These are phyloP conservation scores for Ceratocystiopsis minuta DNA, from an alignment of 2,329 filamentous ascomycete genomes.

Conservation along the genomic window DNA sequence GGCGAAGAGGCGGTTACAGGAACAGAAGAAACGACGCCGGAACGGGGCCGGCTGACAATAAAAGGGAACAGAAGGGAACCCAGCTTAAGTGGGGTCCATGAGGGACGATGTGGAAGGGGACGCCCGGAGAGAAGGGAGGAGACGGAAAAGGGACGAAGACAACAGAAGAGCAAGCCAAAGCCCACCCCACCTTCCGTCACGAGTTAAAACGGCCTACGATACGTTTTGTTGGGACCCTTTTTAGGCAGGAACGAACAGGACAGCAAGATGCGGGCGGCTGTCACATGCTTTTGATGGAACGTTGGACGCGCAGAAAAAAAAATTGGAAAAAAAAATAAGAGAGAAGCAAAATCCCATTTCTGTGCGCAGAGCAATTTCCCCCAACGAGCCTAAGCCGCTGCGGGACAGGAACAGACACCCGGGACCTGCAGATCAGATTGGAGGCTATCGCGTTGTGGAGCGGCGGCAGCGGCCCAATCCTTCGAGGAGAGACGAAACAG, in stretches of 20 bases:
- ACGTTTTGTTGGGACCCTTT: not conserved
- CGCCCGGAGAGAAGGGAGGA: not conserved
- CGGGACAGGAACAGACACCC: no score
- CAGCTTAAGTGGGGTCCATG: slow-evolving; percentile 4
- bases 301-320: not conserved
- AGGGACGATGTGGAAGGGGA: slow-evolving; percentile 1
- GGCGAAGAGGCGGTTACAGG: not conserved
- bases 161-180: not conserved
- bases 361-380: slow-evolving; percentile 1
- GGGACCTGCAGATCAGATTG: not conserved
- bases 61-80: not conserved
- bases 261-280: not conserved
- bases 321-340: not conserved
- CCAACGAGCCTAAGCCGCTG: slow-evolving; percentile 4
- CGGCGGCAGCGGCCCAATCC: no score
- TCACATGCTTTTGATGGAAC: slow-evolving; percentile 5
- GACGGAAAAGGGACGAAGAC: not conserved
- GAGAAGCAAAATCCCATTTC: not conserved
- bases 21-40: not conserved
- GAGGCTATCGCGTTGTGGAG: not conserved
- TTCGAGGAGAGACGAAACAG: no score
- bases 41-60: not conserved
- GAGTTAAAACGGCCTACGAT: not conserved
- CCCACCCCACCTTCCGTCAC: not conserved
- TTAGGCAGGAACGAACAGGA: not conserved